A percentile compares a stretch with the other conserved stretches of the same genome.
These are phyloP conservation scores for Protea cynaroides DNA, from an alignment of 164 flowering plant species.

Conservation along the genomic window DNA sequence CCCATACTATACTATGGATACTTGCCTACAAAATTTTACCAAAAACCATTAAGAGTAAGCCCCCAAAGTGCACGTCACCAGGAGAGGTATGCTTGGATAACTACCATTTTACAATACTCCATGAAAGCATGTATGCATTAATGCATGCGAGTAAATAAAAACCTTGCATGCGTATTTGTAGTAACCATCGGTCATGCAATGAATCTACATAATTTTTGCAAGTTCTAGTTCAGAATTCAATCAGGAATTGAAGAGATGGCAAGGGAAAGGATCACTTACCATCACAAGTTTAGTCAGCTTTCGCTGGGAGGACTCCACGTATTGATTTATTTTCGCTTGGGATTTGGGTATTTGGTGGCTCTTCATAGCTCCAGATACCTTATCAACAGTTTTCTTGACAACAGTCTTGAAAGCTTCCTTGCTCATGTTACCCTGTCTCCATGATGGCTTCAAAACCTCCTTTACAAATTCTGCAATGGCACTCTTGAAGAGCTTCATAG, in stretches of 20 bases:
- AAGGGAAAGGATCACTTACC: constrained; percentile 39
- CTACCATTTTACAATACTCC: background rate
- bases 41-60: too few relatives aligned
- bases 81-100: too few relatives aligned
- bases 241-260: background rate
- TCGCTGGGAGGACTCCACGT: constrained; percentile 75
- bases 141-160: background rate
- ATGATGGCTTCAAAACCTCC: constrained; percentile 91
- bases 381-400: constrained; percentile 96
- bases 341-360: constrained; percentile 77
- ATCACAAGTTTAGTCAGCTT: constrained; percentile 89
- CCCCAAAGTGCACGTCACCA: too few relatives aligned
- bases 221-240: background rate
- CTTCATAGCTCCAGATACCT: constrained; percentile 90
- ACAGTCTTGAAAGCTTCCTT: constrained; percentile 98
- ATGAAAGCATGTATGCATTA: background rate
- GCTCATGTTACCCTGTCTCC: constrained; percentile 99
- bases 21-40: too few relatives aligned
- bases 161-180: background rate
- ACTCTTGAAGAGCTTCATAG: constrained; percentile 72
- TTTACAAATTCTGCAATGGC: constrained; percentile 90
- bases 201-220: background rate
- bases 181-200: background rate
- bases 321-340: constrained; percentile 73
- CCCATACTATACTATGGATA: too few relatives aligned